Evolutionary conservation across 2,329 filamentous ascomycete species (phyloP).

Genomic region (Aciculosporium take): DNA sequence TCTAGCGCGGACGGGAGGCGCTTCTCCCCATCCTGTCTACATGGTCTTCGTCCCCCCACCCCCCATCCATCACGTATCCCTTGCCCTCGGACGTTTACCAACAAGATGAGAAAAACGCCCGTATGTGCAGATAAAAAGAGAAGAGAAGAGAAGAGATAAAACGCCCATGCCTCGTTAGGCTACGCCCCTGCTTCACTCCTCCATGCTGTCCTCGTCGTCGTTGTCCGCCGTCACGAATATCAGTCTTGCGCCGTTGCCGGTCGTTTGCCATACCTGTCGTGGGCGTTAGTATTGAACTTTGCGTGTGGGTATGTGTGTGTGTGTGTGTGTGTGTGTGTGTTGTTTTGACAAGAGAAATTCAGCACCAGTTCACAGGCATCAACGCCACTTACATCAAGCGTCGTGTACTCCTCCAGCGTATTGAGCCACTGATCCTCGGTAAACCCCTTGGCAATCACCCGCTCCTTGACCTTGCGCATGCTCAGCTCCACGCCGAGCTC

Average conservation of each 20-base stretch:
- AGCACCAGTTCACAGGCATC: background rate
- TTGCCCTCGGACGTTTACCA: too few species aligned
- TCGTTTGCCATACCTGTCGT: conserved; percentile 61
- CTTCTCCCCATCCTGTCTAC: too few species aligned
- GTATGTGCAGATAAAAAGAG: background rate
- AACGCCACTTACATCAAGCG: conserved; percentile 59
- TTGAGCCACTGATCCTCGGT: conserved; percentile 83
- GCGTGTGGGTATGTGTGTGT: background rate
- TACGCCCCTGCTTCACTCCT: conserved; percentile 14
- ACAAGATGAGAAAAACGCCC: too few species aligned
- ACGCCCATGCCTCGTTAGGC: background rate
- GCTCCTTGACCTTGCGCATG: conserved; percentile 75
- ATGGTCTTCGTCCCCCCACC: too few species aligned
- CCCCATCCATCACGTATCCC: too few species aligned
- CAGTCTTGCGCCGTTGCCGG: conserved; percentile 53
- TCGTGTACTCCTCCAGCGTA: conserved; percentile 78
- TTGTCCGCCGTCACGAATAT: conserved; percentile 52
- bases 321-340: background rate
- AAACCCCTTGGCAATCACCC: conserved; percentile 91
- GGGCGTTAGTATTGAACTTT: conserved; percentile 21
- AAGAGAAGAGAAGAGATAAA: conserved; percentile 6
- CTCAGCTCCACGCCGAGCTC: conserved; percentile 52
- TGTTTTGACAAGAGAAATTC: too few species aligned
- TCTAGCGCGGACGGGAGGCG: too few species aligned
- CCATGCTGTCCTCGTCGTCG: conserved; percentile 37